phyloP scores from a whole-genome alignment of 2,329 filamentous ascomycete genomes.

The Xylariales sp. region DNA sequence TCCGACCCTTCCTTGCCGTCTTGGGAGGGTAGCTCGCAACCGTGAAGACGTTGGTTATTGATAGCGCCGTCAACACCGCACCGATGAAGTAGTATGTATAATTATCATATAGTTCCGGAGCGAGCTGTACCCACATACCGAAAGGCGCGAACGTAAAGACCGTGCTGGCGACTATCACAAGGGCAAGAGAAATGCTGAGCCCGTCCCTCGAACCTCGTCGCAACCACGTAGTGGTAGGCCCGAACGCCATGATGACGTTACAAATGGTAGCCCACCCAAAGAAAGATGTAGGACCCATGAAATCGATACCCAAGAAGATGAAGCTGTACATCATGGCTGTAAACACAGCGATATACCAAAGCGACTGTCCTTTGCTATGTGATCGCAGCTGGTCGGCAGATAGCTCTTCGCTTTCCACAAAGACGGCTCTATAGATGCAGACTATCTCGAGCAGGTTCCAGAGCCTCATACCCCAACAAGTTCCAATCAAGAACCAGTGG shows the following conservation, averaged over 20 bases:
- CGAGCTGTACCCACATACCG: background rate
- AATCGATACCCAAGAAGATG: background rate
- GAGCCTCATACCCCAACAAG: background rate
- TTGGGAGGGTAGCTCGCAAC: background rate
- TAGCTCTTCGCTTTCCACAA: background rate
- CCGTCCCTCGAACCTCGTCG: background rate
- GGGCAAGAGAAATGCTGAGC: background rate
- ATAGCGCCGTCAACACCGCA: background rate
- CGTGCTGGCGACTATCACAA: background rate
- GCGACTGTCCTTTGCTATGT: background rate
- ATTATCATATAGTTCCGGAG: background rate
- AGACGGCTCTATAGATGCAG: background rate
- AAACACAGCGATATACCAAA: background rate
- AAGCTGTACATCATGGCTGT: background rate
- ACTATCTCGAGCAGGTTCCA: background rate
- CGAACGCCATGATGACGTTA: background rate
- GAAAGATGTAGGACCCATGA: background rate
- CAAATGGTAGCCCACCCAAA: background rate
- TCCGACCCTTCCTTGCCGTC: background rate
- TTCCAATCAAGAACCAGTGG: background rate
- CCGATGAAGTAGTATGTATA: background rate
- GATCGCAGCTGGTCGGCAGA: background rate
- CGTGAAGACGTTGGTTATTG: background rate
- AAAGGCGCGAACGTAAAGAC: background rate
- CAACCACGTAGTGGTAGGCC: background rate